Conservation (phyloP, 345 rosid species). For the Corchorus capsularis region DNA sequence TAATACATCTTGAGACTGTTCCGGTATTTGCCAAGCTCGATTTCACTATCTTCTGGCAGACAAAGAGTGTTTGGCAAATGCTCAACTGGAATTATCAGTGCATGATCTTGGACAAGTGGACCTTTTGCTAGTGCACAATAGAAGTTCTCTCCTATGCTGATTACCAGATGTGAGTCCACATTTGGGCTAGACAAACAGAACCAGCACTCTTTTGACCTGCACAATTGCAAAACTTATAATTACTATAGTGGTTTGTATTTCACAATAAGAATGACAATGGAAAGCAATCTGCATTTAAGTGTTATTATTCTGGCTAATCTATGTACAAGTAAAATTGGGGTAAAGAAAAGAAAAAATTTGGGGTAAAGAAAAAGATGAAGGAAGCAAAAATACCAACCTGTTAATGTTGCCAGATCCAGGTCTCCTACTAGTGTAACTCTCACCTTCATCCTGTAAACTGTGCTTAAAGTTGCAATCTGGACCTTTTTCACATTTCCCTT, state of each 20-base stretch:
- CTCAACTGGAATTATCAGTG: conserved; percentile 68
- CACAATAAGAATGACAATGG: not conserved
- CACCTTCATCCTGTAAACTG: conserved; percentile 57
- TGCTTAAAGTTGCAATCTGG: conserved; percentile 93
- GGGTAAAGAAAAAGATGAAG: not conserved
- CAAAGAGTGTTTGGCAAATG: conserved; percentile 73
- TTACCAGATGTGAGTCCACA: conserved; percentile 73
- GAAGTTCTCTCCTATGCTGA: conserved; percentile 74
- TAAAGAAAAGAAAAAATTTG: not conserved
- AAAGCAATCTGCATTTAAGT: not conserved
- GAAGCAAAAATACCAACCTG: conserved; percentile 43
- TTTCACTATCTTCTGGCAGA: conserved; percentile 53
- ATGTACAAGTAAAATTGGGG: not conserved
- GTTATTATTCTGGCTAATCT: not conserved
- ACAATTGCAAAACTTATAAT: conserved; percentile 28
- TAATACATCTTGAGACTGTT: conserved; percentile 64
- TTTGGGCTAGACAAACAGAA: conserved; percentile 83
- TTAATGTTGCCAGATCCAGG: conserved; percentile 51
- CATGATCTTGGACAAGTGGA: conserved; percentile 74
- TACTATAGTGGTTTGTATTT: conserved; percentile 22
- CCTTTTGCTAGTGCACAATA: conserved; percentile 92
- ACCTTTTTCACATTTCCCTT: conserved; percentile 93
- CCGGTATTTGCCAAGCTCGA: conserved; percentile 62
- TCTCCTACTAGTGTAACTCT: conserved; percentile 43
- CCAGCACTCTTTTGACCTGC: conserved; percentile 85